phyloP scores from a whole-genome alignment of 1,139 yeast genomes.

The Yamadazyma buinensis region DNA sequence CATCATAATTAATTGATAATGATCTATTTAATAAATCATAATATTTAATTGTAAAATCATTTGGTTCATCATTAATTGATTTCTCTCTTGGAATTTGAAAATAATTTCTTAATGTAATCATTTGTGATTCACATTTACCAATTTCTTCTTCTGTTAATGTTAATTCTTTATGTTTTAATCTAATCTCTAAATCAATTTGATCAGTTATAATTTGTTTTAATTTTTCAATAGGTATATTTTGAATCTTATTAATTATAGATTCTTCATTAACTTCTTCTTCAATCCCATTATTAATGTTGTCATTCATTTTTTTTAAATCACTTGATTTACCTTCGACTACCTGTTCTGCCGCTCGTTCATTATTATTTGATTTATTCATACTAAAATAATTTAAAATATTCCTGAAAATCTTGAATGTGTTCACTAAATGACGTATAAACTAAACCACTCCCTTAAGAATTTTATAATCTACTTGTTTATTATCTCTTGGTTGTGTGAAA shows the following conservation, averaged over 20 bases:
- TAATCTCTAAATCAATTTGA: conserved; percentile 65
- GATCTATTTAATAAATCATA: conserved; percentile 36
- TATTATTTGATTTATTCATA: conserved; percentile 1
- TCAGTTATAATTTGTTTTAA: conserved; percentile 39
- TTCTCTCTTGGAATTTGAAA: conserved; percentile 45
- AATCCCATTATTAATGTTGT: background rate
- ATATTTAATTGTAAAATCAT: conserved; percentile 48
- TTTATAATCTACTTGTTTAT: no score
- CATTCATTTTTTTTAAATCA: background rate
- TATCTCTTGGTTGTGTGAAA: no score
- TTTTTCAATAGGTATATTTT: conserved; percentile 34
- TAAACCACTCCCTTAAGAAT: no score
- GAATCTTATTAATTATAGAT: conserved; percentile 17
- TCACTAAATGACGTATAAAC: no score
- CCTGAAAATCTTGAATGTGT: conserved; percentile 7
- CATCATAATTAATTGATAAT: conserved; percentile 31
- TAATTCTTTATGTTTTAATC: conserved; percentile 67
- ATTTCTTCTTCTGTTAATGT: conserved; percentile 58
- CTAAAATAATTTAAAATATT: conserved; percentile 4
- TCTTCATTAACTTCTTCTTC: background rate
- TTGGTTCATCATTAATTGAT: conserved; percentile 41
- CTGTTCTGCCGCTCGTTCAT: conserved; percentile 1
- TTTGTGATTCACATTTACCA: conserved; percentile 59
- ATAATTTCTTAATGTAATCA: conserved; percentile 50
- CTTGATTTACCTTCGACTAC: background rate